Base-by-base conservation (phyloP, 2,329 filamentous ascomycete genomes). In the Pseudogymnoascus pannorum region DNA sequence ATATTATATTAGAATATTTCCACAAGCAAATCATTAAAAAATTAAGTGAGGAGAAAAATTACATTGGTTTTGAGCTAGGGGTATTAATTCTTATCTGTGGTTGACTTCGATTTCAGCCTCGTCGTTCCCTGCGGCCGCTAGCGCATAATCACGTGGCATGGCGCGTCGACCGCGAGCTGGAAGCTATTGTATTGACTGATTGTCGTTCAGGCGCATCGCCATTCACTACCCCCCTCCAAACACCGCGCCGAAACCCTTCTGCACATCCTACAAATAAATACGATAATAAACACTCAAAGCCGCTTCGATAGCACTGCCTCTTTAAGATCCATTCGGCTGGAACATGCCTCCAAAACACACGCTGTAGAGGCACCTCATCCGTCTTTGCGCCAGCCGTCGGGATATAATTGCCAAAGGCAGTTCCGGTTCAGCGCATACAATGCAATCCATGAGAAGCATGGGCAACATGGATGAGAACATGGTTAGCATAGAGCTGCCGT, bases 401-500 rank as follows among this genome's bases (percentile, higher is more conserved):
- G n/a, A 38, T 38, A 38, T 38, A 16, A 18, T 7, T 38, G 36
- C 36, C 36, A 38, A 38, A 38, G 36, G 36, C 36, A 38, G 36
- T 14, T 38, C 9, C 36, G 9, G 18, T 7, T 38, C 36, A 38
- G 36, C 36, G n/a, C n/a, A 18, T 38, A 38, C 36, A 38, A 38
- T 38, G 36, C 36, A 38, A 38, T 18, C 36, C 36, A 38, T 38
- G 36, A 7, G 36, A 14, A 38, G 64, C 8, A 70, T 72, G 67
- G 64, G 64, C 18, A 70, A 68, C 58, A 59, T 72, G 38, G 68
- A 70, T 60, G 66, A 61, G 16, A 68, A 65, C 58, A 65, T 72
- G 62, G 70, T 72, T 18, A 61, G 60, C 3, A 61, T 72, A 38
- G 68, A 71, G 54, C 59, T 69, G 20, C 70, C 71, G 66, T 78